A percentile compares a stretch with the other conserved stretches of the same genome.
Evolutionary conservation across 495 filamentous ascomycete species (phyloP).

Genomic region (Xylaria longipes): DNA sequence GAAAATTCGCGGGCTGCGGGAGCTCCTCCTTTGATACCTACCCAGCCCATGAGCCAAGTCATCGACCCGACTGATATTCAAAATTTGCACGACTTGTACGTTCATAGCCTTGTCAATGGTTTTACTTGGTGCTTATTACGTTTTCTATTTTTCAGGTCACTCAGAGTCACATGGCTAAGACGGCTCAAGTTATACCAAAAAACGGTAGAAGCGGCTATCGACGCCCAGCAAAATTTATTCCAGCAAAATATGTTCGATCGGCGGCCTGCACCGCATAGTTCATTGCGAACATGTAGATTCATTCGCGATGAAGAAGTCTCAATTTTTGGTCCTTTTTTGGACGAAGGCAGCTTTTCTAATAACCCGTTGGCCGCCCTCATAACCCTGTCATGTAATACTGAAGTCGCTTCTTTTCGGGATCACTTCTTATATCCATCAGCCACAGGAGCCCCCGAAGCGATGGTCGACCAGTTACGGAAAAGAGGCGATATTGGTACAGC

Average conservation of each 20-base stretch:
- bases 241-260: not conserved
- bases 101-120: not conserved
- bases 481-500: not conserved
- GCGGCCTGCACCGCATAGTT: accelerated
- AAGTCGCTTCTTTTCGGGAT: not conserved
- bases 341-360: not conserved
- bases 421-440: not conserved
- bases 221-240: not conserved
- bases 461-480: not conserved
- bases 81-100: not conserved
- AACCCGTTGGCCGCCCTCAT: not conserved
- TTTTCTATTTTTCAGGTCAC: not conserved
- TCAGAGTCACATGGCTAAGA: not conserved
- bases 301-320: not conserved
- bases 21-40: not conserved
- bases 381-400: too few relatives aligned
- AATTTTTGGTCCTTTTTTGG: not conserved
- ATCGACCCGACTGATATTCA: not conserved
- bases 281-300: not conserved
- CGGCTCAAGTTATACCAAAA: not conserved
- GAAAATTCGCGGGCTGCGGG: slow-evolving; percentile 7
- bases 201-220: too few relatives aligned
- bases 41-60: not conserved
- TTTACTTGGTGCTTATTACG: not conserved
- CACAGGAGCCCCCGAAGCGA: not conserved